Conservation (phyloP, 2,329 filamentous ascomycete species). For the Amylocarpus encephaloides region DNA sequence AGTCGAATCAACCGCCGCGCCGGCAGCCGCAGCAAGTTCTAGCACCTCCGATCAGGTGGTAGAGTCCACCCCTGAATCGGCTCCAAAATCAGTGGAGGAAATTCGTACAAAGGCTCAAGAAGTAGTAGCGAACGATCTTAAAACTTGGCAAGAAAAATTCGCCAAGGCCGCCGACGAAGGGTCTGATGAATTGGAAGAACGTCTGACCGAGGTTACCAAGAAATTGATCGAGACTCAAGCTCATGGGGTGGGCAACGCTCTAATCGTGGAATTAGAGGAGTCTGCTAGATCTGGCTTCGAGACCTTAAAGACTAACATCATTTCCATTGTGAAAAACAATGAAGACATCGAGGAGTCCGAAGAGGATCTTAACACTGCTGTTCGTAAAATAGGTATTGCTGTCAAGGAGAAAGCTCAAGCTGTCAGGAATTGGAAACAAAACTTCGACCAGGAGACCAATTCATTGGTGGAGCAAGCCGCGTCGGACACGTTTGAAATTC, state of each 20-base stretch:
- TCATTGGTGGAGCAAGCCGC: slow-evolving; percentile 52
- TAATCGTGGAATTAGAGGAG: slow-evolving; percentile 63
- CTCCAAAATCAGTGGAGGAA: slow-evolving; percentile 41
- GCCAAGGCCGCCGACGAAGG: slow-evolving; percentile 79
- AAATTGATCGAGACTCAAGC: slow-evolving; percentile 60
- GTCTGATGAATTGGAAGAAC: slow-evolving; percentile 57
- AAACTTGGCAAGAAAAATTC: slow-evolving; percentile 84
- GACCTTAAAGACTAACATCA: slow-evolving; percentile 61
- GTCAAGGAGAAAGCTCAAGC: slow-evolving; percentile 60
- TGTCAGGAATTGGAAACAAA: slow-evolving; percentile 55
- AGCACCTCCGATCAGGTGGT: slow-evolving; percentile 24
- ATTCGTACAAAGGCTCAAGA: slow-evolving; percentile 53
- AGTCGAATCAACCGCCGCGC: slow-evolving; percentile 18
- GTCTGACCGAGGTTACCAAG: slow-evolving; percentile 65
- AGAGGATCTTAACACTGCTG: slow-evolving; percentile 44
- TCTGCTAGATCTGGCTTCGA: slow-evolving; percentile 58
- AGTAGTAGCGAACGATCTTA: slow-evolving; percentile 70
- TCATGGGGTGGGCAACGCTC: slow-evolving; percentile 56
- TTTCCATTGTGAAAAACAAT: slow-evolving; percentile 54
- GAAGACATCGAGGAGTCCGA: slow-evolving; percentile 45
- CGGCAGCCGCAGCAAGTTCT: slow-evolving; percentile 7
- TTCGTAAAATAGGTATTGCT: slow-evolving; percentile 51
- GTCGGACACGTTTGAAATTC: slow-evolving; percentile 58
- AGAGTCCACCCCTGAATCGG: slow-evolving; percentile 25
- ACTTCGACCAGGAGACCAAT: slow-evolving; percentile 51